Percentiles rank a stretch among this genome's conserved stretches.
Evolutionary conservation across 2,329 filamentous ascomycete genomes (phyloP).

Genomic region (Lecanosticta acicola): DNA sequence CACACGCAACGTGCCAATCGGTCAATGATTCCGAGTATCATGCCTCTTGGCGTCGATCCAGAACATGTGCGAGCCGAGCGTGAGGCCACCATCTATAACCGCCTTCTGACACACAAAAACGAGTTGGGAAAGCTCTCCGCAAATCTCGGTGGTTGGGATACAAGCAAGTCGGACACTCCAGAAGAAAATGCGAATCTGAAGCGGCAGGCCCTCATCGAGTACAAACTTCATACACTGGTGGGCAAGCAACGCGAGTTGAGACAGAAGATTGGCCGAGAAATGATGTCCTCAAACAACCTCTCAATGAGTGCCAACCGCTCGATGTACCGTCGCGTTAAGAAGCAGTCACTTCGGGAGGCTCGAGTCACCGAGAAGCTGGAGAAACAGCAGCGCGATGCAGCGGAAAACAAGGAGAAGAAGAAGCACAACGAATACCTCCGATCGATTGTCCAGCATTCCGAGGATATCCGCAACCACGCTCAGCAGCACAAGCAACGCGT

Average conservation of each 20-base stretch:
- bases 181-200: conserved; percentile 77
- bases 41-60: conserved; percentile 82
- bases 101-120: conserved; percentile 75
- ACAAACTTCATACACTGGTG: conserved; percentile 84
- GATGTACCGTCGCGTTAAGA: conserved; percentile 90
- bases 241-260: conserved; percentile 82
- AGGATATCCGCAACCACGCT: conserved; percentile 67
- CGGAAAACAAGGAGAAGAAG: conserved; percentile 95
- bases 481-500: conserved; percentile 65
- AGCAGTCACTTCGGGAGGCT: conserved; percentile 89
- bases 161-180: conserved; percentile 59
- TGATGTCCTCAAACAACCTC: conserved; percentile 92
- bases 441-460: conserved; percentile 74
- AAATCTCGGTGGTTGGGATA: conserved; percentile 83
- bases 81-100: conserved; percentile 83
- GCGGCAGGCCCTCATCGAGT: conserved; percentile 85
- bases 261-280: conserved; percentile 80
- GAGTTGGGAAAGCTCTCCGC: conserved; percentile 80
- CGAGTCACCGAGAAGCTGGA: conserved; percentile 97
- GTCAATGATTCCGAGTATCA: conserved; percentile 76
- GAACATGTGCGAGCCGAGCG: conserved; percentile 80
- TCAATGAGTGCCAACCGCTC: conserved; percentile 95
- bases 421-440: conserved; percentile 90
- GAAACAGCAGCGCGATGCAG: conserved; percentile 95
- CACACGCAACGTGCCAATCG: conserved; percentile 72